phyloP scores from a whole-genome alignment of 768 basidiomycete genomes.

The Phanerochaete sordida region DNA sequence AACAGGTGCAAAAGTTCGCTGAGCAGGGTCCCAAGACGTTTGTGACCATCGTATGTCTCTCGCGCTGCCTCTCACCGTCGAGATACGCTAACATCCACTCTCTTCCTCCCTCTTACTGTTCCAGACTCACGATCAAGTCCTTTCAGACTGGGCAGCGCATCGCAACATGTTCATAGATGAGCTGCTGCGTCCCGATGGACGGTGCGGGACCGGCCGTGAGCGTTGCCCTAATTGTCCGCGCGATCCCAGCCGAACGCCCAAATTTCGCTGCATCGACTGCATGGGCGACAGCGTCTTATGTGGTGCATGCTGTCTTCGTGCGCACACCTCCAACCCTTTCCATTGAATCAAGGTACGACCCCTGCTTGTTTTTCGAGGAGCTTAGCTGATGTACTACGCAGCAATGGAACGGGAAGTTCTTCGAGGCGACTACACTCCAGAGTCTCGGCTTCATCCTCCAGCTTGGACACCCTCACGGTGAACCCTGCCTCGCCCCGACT shows the following conservation, averaged over 20 bases:
- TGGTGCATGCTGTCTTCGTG: neutral
- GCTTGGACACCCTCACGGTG: constrained; percentile 20
- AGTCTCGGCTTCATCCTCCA: constrained; percentile 21
- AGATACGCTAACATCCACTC: too few relatives aligned
- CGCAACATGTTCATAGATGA: neutral
- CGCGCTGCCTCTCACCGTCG: too few relatives aligned
- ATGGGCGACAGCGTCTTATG: neutral
- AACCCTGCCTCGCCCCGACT: constrained; percentile 7
- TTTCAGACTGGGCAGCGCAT: neutral
- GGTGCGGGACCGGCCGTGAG: neutral
- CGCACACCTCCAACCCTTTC: constrained; percentile 11
- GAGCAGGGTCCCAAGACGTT: too few relatives aligned
- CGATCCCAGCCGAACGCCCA: too few relatives aligned
- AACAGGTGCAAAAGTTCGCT: too few relatives aligned
- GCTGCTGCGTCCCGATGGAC: constrained; percentile 6
- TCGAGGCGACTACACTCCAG: constrained; percentile 6
- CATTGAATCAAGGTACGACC: constrained; percentile 17
- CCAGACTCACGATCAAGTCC: neutral
- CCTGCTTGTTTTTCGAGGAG: neutral
- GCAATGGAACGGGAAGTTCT: constrained; percentile 18
- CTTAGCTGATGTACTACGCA: neutral
- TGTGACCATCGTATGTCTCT: too few relatives aligned
- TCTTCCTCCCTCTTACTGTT: too few relatives aligned
- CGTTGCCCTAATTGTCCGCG: too few relatives aligned
- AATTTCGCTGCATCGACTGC: constrained; percentile 1